These are phyloP conservation scores for Volvariella volvacea DNA, from an alignment of 1,284 basidiomycete species.

Conservation along the genomic window DNA sequence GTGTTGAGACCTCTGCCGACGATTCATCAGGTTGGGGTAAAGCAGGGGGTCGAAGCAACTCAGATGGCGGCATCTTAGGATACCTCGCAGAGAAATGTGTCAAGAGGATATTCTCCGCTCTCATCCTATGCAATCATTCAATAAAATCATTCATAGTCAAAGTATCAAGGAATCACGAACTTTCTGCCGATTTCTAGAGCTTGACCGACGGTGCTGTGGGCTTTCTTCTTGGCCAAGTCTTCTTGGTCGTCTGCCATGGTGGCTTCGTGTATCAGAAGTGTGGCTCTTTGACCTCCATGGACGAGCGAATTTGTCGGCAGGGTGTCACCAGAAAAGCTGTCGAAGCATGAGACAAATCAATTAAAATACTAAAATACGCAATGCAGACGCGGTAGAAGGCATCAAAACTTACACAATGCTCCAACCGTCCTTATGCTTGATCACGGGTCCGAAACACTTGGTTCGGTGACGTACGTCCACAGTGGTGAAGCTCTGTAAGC, in stretches of 20 bases:
- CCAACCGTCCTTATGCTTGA: conserved; percentile 73
- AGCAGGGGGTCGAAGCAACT: conserved; percentile 1
- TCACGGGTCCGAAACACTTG: conserved; percentile 62
- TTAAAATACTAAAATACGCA: no score
- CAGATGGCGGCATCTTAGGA: conserved; percentile 69
- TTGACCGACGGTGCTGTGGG: conserved; percentile 87
- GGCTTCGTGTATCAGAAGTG: conserved; percentile 90
- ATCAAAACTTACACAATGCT: conserved; percentile 59
- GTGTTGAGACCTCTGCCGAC: no score
- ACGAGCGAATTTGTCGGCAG: conserved; percentile 69
- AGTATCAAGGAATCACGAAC: conserved; percentile 30
- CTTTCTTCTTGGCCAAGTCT: conserved; percentile 70
- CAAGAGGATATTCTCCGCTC: conserved; percentile 75
- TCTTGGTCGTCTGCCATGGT: conserved; percentile 79
- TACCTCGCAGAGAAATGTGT: conserved; percentile 97
- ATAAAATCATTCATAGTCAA: no score
- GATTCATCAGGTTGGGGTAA: no score
- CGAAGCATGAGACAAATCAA: conserved; percentile 8
- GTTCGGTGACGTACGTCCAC: conserved; percentile 73
- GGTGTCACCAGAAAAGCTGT: conserved; percentile 84
- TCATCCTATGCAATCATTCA: no score
- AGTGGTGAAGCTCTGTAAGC: conserved; percentile 49
- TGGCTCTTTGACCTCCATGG: conserved; percentile 60
- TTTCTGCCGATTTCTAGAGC: conserved; percentile 72
- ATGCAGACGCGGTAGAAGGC: conserved; percentile 8